Evolutionary conservation across 139 green algal species (phyloP).

Genomic region (Picochlorum sp.): DNA sequence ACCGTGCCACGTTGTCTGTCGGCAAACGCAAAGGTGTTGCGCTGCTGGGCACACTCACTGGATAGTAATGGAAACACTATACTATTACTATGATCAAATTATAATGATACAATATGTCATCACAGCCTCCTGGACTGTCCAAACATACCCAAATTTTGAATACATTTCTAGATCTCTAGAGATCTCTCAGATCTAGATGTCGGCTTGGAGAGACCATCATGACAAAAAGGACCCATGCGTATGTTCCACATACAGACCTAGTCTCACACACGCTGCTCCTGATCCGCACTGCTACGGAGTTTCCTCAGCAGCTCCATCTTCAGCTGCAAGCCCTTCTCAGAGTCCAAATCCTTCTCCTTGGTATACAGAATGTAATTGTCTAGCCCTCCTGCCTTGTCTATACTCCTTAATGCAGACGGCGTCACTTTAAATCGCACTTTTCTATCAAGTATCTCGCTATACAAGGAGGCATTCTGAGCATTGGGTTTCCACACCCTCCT

Average conservation of each 20-base stretch:
- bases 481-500: slow-evolving; percentile 69
- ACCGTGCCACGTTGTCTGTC: no score
- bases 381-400: slow-evolving; percentile 76
- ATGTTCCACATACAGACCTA: background rate
- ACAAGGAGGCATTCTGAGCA: slow-evolving; percentile 61
- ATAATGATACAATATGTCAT: no score
- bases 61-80: no score
- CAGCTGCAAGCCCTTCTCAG: slow-evolving; percentile 37
- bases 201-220: no score
- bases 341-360: slow-evolving; percentile 51
- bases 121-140: no score
- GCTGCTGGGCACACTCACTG: no score
- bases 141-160: no score
- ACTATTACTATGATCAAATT: no score
- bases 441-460: slow-evolving; percentile 51
- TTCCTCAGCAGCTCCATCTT: slow-evolving; percentile 27
- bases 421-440: slow-evolving; percentile 65
- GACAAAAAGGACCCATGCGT: no score
- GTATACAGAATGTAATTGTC: slow-evolving; percentile 77
- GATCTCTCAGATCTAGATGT: no score
- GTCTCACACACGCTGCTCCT: background rate
- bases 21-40: no score
- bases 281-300: background rate
- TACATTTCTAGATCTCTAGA: no score
- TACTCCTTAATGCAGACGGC: slow-evolving; percentile 58